phyloP scores from a whole-genome alignment of 2,329 filamentous ascomycete species.

The Paecilomyces variotii region DNA sequence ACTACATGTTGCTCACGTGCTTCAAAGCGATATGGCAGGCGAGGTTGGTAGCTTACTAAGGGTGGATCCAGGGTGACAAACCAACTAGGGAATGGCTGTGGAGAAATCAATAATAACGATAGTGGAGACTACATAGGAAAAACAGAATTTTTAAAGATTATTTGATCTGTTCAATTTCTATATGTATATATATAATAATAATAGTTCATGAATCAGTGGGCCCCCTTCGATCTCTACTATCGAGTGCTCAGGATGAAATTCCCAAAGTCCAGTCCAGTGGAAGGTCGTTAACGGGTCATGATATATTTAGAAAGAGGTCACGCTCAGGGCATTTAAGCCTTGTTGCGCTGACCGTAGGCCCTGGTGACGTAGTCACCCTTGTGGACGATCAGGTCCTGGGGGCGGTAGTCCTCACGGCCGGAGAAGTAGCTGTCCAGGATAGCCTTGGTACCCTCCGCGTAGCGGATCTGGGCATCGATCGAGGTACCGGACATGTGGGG shows the following conservation, averaged over 20 bases:
- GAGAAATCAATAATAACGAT: background rate
- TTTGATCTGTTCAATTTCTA: background rate
- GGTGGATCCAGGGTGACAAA: no score
- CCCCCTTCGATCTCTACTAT: background rate
- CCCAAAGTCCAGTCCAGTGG: background rate
- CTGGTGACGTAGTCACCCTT: slow-evolving; percentile 90
- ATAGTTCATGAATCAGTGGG: background rate
- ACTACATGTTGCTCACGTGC: no score
- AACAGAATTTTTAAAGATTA: background rate
- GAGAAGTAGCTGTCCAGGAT: slow-evolving; percentile 89
- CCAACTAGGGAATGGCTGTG: no score
- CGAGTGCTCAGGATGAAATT: background rate
- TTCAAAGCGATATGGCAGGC: no score
- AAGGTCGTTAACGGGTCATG: background rate
- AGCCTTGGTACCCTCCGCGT: slow-evolving; percentile 77
- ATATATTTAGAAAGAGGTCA: background rate
- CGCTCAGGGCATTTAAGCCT: slow-evolving; percentile 4
- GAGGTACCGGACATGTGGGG: slow-evolving; percentile 98
- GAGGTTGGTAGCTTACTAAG: no score
- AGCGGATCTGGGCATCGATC: slow-evolving; percentile 93
- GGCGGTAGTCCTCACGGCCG: slow-evolving; percentile 78
- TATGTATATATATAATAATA: background rate
- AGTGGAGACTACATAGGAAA: background rate
- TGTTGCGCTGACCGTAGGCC: slow-evolving; percentile 70
- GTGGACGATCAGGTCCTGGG: slow-evolving; percentile 85